phyloP scores from a whole-genome alignment of 1,284 basidiomycete species.

The Cronartium quercuum region DNA sequence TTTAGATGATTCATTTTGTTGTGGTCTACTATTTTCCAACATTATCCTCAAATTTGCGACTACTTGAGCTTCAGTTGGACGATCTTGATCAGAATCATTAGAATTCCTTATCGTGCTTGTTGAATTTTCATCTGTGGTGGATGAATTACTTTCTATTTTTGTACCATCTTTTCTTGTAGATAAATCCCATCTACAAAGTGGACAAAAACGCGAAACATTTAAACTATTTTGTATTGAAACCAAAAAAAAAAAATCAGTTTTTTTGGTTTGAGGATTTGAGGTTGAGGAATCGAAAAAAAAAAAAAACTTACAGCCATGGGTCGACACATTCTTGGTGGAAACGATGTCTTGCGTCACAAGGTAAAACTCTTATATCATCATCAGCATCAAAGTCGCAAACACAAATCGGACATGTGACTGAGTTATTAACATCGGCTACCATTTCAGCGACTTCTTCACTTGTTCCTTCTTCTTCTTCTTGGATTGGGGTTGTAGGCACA shows the following conservation, averaged over 20 bases:
- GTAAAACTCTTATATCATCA: slow-evolving; percentile 77
- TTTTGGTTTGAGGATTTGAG: no score
- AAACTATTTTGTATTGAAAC: not conserved
- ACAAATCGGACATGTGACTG: slow-evolving; percentile 86
- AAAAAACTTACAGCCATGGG: slow-evolving; percentile 65
- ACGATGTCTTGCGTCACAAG: slow-evolving; percentile 77
- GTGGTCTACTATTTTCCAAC: slow-evolving; percentile 7
- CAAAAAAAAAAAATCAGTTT: not conserved
- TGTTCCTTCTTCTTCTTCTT: not conserved
- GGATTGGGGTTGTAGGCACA: slow-evolving; percentile 52
- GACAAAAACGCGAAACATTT: slow-evolving; percentile 80
- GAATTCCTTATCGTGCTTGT: not conserved
- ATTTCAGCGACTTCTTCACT: not conserved
- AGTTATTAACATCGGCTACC: slow-evolving; percentile 48
- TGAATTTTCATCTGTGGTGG: not conserved
- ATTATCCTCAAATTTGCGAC: slow-evolving; percentile 27
- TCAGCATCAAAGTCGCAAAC: slow-evolving; percentile 86
- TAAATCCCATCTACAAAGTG: slow-evolving; percentile 62
- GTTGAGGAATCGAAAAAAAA: not conserved
- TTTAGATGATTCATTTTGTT: not conserved
- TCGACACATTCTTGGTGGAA: slow-evolving; percentile 68
- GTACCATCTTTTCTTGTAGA: slow-evolving; percentile 39
- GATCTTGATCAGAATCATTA: not conserved
- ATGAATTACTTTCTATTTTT: slow-evolving; percentile 4
- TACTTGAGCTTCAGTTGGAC: slow-evolving; percentile 13